Percentiles rank a stretch among this genome's conserved stretches.
Evolutionary conservation across 2,329 filamentous ascomycete genomes (phyloP).

Genomic region (Didymella exigua): DNA sequence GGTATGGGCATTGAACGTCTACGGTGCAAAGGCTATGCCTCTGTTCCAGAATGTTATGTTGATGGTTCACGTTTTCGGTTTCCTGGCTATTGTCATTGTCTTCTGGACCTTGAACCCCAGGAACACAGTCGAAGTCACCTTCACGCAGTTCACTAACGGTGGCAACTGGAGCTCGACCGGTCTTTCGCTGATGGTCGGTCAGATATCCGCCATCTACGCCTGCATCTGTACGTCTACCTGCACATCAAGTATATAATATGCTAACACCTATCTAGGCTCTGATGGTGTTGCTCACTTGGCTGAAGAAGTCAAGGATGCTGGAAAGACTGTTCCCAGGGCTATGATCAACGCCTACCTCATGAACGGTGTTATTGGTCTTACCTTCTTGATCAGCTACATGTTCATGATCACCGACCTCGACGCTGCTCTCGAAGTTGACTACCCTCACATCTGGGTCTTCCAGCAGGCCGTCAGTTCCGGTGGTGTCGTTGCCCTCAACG

Average conservation of each 20-base stretch:
- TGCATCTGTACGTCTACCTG: conserved; percentile 36
- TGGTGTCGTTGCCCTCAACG: conserved; percentile 39
- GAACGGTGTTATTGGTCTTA: conserved; percentile 47
- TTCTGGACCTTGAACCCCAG: conserved; percentile 45
- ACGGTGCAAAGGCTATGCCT: conserved; percentile 39
- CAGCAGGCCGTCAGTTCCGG: conserved; percentile 31
- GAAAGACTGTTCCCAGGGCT: conserved; percentile 48
- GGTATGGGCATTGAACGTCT: conserved; percentile 52
- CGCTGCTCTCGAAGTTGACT: conserved; percentile 37
- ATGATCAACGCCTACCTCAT: conserved; percentile 51
- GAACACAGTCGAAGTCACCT: conserved; percentile 36
- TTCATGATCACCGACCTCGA: conserved; percentile 43
- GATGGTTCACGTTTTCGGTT: conserved; percentile 52
- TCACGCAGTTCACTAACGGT: conserved; percentile 45
- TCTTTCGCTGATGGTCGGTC: conserved; percentile 49
- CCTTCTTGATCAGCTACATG: conserved; percentile 43
- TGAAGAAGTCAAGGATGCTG: conserved; percentile 52
- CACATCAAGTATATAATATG: background rate
- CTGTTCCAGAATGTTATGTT: conserved; percentile 46
- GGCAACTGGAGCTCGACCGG: conserved; percentile 50
- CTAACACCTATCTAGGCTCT: conserved; percentile 36
- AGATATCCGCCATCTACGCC: conserved; percentile 47
- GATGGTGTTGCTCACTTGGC: conserved; percentile 53
- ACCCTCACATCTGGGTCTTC: conserved; percentile 47
- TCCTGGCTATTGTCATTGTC: conserved; percentile 51